Evolutionary conservation across 2,329 filamentous ascomycete species (phyloP), one percentile per base, ranked within the genome.

Genomic region (Ascosphaera apis): DNA sequence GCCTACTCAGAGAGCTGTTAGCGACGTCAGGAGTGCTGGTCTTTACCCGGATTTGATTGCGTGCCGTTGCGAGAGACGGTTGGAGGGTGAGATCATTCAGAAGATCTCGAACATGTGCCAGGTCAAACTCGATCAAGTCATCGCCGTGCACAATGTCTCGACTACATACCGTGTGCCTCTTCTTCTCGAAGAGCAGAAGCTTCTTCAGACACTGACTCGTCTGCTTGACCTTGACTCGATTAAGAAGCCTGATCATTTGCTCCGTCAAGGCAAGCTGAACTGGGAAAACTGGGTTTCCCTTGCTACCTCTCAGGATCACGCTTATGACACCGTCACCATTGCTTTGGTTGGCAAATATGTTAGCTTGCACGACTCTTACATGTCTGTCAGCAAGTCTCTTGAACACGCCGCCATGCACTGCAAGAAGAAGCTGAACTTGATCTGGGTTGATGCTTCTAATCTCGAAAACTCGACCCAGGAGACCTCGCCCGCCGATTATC

Each of bases 161-260:
- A 83, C 83, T 9, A 91, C 80, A 36, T 98, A 98, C 57, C 84
- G 92, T 44, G 86, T 95, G 2, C 88, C 88, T 1, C 65, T 93
- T n/a, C 76, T 95, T 16, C 73, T 95, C 11, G 70, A 86, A 46
- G 66, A 83, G 45, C 81, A 95, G 57, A 70, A 73, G 16, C 63
- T 95, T 2, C 61, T 86, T 6, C 55, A 63, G 9, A 66, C 72
- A n/a, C 61, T 95, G 37, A 65, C 64, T 27, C 58, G 66, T 13
- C 65, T 72, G 13, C 63, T 93, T 21, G 63, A 66, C 25, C 66
- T 92, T 8, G 67, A 78, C 41, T 52, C 58, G 13, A 48, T 75
- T 33, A 46, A 51, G 8, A 63, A 72, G 35, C 48, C 71, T 1
- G 57, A 66, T 3, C 50, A 58, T 2, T 61, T 76, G 34, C 51